Evolutionary conservation across 352 stramenopile species (phyloP), one percentile per base, ranked within the genome.

Genomic region (Bremia lactucae): DNA sequence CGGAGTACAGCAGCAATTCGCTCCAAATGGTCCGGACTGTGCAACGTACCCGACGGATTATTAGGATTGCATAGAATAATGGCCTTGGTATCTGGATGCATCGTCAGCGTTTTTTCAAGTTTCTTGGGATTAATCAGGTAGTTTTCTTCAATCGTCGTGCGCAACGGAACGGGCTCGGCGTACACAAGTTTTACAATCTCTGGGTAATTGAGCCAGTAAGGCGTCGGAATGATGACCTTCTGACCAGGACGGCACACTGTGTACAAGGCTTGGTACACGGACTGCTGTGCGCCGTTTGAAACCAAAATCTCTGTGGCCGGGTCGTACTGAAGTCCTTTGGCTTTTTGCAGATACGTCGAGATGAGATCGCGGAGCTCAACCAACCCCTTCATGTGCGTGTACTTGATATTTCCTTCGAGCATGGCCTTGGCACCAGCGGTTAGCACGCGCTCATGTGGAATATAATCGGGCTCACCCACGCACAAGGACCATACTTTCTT

Each of bases 141-240:
- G 46, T 87, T 79, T 36, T 96, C 79, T 31, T 92, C 70, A 7
- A 88, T 37, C 22, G 55, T 83, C 2, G 88, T 97, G 49, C 87
- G 78, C 14, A 98, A 59, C 36, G 95, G 74, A n/a, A 97, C 68
- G 2, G 86, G 78, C 23, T 80, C 74, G 3, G 83, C 92, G 18
- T 82, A 81, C 4, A 85, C 79, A 21, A 98, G 70, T 42, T 83
- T 77, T 15, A 90, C 85, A 60, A 98, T 98, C 63, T 96, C 90
- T 4, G 89, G 90, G 75, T 98, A 98, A 22, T 75, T 96, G 9
- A 95, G 85, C 93, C 93, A 98, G 71, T 96, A 98, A 2, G 95
- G 95, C 25, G 92, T 87, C 22, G 95, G 94, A 31, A 98, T 87
- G 33, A 98, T 71, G 1, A 98, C 95, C 53, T 95, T 81, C 59